Conservation (phyloP, 2,329 filamentous ascomycete genomes). For the Leptodontidium sp. region DNA sequence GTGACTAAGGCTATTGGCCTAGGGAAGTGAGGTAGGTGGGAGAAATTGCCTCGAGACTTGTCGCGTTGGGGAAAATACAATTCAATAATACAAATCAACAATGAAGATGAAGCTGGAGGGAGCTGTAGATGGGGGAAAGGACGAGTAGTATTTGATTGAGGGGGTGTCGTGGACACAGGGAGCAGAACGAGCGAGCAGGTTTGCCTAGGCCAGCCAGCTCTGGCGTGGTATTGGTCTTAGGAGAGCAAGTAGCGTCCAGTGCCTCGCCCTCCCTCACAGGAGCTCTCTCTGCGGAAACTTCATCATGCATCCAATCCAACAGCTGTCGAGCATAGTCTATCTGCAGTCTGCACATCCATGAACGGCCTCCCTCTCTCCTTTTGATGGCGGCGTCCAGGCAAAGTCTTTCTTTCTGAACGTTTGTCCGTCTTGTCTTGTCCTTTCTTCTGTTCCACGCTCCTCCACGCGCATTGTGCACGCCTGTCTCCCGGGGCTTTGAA, state of each 20-base stretch:
- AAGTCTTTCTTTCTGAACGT: not conserved
- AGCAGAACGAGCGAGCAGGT: not conserved
- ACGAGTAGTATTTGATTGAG: not conserved
- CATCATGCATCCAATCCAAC: constrained; percentile 30
- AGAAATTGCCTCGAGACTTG: not conserved
- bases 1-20: not conserved
- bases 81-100: constrained; percentile 6
- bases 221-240: not conserved
- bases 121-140: constrained; percentile 5
- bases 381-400: not conserved
- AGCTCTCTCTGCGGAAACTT: constrained; percentile 19
- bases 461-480: constrained; percentile 10
- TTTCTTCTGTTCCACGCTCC: constrained; percentile 3
- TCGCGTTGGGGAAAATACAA: not conserved
- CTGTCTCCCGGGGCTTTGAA: constrained; percentile 13
- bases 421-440: constrained; percentile 1
- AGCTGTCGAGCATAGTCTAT: not conserved
- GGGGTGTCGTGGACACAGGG: not conserved
- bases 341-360: constrained; percentile 4
- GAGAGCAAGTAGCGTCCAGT: not conserved
- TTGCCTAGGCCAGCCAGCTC: not conserved
- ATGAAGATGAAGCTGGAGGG: constrained; percentile 11
- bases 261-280: constrained; percentile 19
- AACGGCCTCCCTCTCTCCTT: not conserved
- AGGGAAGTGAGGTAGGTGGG: not conserved